Base-by-base conservation (phyloP, 169 alveolate genomes). In the Amoebophrya sp. region DNA sequence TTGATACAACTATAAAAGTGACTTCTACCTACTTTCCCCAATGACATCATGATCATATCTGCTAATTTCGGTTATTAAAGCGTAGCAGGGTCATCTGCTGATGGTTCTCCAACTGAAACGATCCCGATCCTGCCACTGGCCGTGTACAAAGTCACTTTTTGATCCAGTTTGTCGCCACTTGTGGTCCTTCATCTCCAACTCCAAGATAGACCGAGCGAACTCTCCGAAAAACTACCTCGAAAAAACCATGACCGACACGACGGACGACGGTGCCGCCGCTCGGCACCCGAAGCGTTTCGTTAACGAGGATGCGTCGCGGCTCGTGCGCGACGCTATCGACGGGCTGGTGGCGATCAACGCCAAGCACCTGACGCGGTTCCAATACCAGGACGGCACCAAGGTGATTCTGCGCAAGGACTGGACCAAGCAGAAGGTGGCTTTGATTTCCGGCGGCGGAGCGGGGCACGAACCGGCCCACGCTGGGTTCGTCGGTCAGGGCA, bases 401-500 rank as follows among this genome's bases (percentile, higher is more conserved):
- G 83, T 66, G 29, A n/a, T 66, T 25, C 35, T 66, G 2, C 83
- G 83, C 83, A 66, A 88, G 55, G 92, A 90, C 32, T 66, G 83
- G 89, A 39, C 39, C 12, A 77, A 92, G 92, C 89, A 92, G 54
- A 90, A 90, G 89, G 96, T 95, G 3, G 94, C 95, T 39, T 83
- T 95, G 39, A 91, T 95, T 10, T 93, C 95, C 90, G 96, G 96
- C 0, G 96, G 96, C 40, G 96, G 96, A 18, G 91, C 95, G 41
- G 96, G 96, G 0, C 96, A 95, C 92, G 96, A 95, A 88, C 96
- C 96, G 66, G 95, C 96, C 29, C 96, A 95, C 77, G 95, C 95
- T 0, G 96, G 96, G 1, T 94, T 90, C 92, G 95, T 95, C 32
- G 94, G 94, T 39, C 39, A 83, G 89, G 95, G 95, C 40, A 93